Percentiles rank a stretch among this genome's conserved stretches.
Conservation (phyloP, 2,329 filamentous ascomycete species). For the Colletotrichum plurivorum region DNA sequence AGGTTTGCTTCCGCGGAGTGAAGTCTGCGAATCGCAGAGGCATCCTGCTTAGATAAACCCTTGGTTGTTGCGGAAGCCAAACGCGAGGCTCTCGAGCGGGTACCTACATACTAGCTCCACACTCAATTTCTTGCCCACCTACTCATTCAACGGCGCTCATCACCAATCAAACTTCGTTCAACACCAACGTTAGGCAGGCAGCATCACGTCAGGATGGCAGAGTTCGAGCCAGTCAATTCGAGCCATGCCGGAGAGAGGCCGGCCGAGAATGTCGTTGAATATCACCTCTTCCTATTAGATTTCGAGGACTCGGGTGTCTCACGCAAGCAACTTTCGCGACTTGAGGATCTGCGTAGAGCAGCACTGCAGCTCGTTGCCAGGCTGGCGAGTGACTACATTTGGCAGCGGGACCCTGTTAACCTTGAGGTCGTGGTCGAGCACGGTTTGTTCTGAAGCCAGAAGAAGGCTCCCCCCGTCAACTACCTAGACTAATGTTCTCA, state of each 20-base stretch:
- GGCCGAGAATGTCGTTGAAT: slow-evolving; percentile 87
- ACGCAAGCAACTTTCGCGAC: slow-evolving; percentile 71
- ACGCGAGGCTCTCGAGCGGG: too few species aligned
- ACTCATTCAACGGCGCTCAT: too few species aligned
- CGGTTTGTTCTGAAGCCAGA: slow-evolving; percentile 57
- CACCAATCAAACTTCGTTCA: too few species aligned
- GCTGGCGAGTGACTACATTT: slow-evolving; percentile 89
- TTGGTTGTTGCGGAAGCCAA: too few species aligned
- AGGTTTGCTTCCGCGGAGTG: too few species aligned
- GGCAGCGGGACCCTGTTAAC: slow-evolving; percentile 90
- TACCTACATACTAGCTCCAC: too few species aligned
- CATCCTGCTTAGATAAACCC: too few species aligned
- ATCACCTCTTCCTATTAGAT: slow-evolving; percentile 80
- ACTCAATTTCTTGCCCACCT: too few species aligned
- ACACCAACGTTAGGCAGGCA: too few species aligned
- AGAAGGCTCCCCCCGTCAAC: background rate
- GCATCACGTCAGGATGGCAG: too few species aligned
- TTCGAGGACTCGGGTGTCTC: slow-evolving; percentile 61
- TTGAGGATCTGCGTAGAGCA: slow-evolving; percentile 81
- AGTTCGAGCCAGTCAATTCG: too few species aligned
- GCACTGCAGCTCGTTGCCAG: slow-evolving; percentile 73
- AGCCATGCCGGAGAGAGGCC: background rate
- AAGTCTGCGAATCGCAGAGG: too few species aligned
- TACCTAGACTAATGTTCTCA: slow-evolving; percentile 6
- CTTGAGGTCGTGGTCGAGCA: slow-evolving; percentile 73